These are phyloP conservation scores for Oryza nivara DNA, from an alignment of 176 grass and related monocot species.

Conservation along the genomic window DNA sequence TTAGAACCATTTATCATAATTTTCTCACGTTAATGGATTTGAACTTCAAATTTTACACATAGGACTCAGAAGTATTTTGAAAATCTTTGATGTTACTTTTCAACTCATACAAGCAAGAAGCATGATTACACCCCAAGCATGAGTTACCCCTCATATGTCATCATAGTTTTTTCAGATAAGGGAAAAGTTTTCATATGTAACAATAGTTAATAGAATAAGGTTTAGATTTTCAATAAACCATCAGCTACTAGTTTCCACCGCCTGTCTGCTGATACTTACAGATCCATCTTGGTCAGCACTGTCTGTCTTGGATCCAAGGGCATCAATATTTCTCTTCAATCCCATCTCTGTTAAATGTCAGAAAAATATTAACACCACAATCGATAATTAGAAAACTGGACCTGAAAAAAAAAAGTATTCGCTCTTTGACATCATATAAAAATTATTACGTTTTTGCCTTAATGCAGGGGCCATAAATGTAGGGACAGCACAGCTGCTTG, in stretches of 20 bases:
- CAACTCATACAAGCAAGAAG: neutral
- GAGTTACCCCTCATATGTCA: neutral
- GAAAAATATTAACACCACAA: constrained; percentile 45
- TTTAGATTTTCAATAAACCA: constrained; percentile 23
- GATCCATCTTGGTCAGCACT: constrained; percentile 23
- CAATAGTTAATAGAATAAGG: neutral
- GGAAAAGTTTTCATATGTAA: neutral
- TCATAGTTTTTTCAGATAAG: neutral
- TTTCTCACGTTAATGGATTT: neutral
- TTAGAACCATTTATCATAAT: neutral
- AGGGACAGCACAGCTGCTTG: constrained; percentile 39
- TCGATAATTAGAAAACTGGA: constrained; percentile 28
- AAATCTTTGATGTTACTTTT: neutral
- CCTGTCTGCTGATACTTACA: constrained; percentile 48
- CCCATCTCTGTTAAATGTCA: constrained; percentile 45
- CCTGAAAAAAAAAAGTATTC: constrained; percentile 30
- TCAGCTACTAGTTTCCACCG: constrained; percentile 28
- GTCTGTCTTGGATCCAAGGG: constrained; percentile 15
- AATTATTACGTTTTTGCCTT: constrained; percentile 25
- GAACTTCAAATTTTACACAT: neutral
- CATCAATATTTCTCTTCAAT: constrained; percentile 60
- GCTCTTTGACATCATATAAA: constrained; percentile 15
- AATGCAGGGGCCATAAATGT: constrained; percentile 28
- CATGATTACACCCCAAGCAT: neutral
- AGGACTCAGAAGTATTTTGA: neutral